Evolutionary conservation across 225 moss, liverwort and hornwort genomes (phyloP), one percentile per base, ranked within the genome.

Genomic region (Straminergon stramineum): DNA sequence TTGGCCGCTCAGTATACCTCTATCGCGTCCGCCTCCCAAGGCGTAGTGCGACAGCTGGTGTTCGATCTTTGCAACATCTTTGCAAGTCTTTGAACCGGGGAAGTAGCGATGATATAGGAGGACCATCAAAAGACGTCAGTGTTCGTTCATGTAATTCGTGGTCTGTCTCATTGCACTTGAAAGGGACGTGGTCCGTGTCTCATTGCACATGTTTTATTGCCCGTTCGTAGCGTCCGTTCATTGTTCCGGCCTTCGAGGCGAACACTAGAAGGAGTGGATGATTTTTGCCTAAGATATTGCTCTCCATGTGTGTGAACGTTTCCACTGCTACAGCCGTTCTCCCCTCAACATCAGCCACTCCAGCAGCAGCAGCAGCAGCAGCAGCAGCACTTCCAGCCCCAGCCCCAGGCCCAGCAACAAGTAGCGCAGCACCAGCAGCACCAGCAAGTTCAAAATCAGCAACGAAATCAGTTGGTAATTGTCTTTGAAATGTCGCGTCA

Each of bases 321-420:
- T 77, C 43, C 45, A 71, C 65, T 89, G 86, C 77, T 16, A 10
- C 89, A 93, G 88, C 91, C 94, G 52, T 92, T 90, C 83, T 90
- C 87, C 41, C 93, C 92, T 69, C 94, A 94, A 65, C 90, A 91
- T 81, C 91, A 79, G 84, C 69, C 94, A 84, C 65, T 90, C 58
- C 86, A 83, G 27, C 90, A 90, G 43, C 79, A 79, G 52, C n/a
- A n/a, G n/a, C n/a, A n/a, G n/a, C n/a, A n/a, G 48, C 85, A 79
- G 31, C 80, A 89, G 51, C 95, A 77, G 53, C 77, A 90, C 18
- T 88, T 74, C 35, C 90, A 90, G 35, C 94, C 91, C 13, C 94
- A 94, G 61, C 93, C 91, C 34, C 94, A 94, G 67, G 93, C 91
- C 51, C 93, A 94, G 76, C 87, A 81, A 68, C 92, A 90, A 69